A percentile compares a stretch with the other conserved stretches of the same genome.
Conservation (phyloP, 306 rosid species). For the Dalbergia cultrata region DNA sequence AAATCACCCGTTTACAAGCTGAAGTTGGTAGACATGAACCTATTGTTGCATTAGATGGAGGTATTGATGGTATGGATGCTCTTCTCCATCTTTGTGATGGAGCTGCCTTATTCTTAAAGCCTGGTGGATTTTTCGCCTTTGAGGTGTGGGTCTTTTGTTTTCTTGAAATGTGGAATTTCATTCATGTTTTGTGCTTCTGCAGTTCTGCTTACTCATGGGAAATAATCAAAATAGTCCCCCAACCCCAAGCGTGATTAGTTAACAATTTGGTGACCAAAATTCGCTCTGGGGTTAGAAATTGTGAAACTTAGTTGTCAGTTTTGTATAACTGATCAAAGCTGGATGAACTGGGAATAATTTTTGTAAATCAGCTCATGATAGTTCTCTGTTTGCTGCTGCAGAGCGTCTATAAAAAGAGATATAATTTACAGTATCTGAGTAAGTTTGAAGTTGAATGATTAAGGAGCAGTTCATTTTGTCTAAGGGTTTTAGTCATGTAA, state of each 20-base stretch:
- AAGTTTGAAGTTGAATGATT: too few species aligned
- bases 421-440: neutral
- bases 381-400: neutral
- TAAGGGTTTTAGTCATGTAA: neutral
- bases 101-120: constrained; percentile 72
- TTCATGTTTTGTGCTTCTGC: neutral
- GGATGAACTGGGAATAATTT: neutral
- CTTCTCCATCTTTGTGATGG: constrained; percentile 85
- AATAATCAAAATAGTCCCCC: neutral
- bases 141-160: constrained; percentile 63
- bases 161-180: neutral
- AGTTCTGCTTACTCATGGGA: neutral
- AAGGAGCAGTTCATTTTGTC: neutral
- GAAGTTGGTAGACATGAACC: constrained; percentile 94
- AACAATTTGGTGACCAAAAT: neutral
- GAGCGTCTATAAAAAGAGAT: neutral
- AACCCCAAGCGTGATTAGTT: constrained; percentile 1
- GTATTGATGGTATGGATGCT: constrained; percentile 70
- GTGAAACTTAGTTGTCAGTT: neutral
- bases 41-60: constrained; percentile 81
- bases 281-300: neutral
- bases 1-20: constrained; percentile 81
- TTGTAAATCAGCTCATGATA: neutral
- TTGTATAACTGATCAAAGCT: constrained; percentile 1
- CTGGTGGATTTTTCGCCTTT: constrained; percentile 91